Conservation (phyloP, 192 early-diverging fungal genomes). For the Podila verticillata region DNA sequence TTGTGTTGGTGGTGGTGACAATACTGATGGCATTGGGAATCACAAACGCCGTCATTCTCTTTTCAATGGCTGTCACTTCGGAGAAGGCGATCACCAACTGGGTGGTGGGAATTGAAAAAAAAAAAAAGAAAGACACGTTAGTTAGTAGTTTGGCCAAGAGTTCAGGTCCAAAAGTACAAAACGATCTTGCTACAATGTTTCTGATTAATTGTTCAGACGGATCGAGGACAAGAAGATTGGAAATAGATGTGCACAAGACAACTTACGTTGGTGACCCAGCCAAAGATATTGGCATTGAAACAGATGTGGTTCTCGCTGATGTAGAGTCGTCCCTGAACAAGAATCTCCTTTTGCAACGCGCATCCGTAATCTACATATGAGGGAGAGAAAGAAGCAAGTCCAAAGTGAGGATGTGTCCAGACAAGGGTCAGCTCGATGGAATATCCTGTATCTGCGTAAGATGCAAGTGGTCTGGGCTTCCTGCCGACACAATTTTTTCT, state of each 20-base stretch:
- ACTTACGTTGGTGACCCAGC: constrained; percentile 82
- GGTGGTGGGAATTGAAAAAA: constrained; percentile 9
- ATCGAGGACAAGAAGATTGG: not conserved
- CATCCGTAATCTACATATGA: constrained; percentile 74
- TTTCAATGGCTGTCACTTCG: constrained; percentile 87
- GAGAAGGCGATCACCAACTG: constrained; percentile 76
- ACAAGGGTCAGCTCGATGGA: too few species aligned
- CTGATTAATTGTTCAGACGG: not conserved
- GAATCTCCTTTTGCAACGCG: constrained; percentile 89
- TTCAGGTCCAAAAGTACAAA: not conserved
- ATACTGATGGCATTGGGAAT: constrained; percentile 92
- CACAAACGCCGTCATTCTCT: constrained; percentile 83
- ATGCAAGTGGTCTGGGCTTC: too few species aligned
- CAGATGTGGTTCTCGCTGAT: constrained; percentile 82
- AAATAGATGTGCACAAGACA: not conserved
- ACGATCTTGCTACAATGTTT: not conserved
- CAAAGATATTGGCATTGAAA: constrained; percentile 92
- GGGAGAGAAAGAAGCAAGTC: not conserved
- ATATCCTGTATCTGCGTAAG: too few species aligned
- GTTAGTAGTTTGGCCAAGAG: not conserved
- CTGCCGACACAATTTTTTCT: too few species aligned
- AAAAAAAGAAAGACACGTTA: not conserved
- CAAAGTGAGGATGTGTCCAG: not conserved
- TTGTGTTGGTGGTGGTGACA: constrained; percentile 59
- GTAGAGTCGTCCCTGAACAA: constrained; percentile 87